Conservation (phyloP, 2,329 filamentous ascomycete species). For the Penicillium concentricum region DNA sequence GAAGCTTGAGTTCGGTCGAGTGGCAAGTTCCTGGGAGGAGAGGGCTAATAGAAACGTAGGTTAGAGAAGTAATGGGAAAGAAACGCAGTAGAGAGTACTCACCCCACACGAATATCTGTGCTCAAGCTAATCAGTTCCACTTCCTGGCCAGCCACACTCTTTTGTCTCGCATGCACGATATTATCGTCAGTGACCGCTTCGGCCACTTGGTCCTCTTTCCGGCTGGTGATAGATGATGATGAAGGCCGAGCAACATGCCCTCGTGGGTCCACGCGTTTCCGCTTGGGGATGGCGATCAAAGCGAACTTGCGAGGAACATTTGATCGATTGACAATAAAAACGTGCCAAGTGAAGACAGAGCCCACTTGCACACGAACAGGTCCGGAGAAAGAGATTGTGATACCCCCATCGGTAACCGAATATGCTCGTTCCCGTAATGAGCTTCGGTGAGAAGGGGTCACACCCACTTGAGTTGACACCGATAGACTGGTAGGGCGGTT, state of each 20-base stretch:
- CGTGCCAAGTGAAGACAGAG: conserved; percentile 54
- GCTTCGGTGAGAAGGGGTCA: conserved; percentile 28
- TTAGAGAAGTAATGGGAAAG: not conserved
- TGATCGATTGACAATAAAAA: conserved; percentile 61
- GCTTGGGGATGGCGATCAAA: conserved; percentile 53
- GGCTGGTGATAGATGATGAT: conserved; percentile 43
- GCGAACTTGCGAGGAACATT: conserved; percentile 54
- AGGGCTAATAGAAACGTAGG: conserved; percentile 40
- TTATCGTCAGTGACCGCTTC: conserved; percentile 58
- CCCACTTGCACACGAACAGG: conserved; percentile 52
- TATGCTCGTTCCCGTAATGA: conserved; percentile 40
- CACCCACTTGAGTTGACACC: conserved; percentile 27
- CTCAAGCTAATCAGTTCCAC: conserved; percentile 57
- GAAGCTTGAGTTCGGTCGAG: conserved; percentile 55
- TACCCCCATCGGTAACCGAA: conserved; percentile 43
- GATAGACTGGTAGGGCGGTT: conserved; percentile 48
- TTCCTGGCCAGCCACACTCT: conserved; percentile 48
- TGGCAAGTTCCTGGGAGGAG: conserved; percentile 57
- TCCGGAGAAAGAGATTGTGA: conserved; percentile 58
- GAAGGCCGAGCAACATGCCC: conserved; percentile 47
- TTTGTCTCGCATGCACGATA: conserved; percentile 56
- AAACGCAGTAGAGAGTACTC: conserved; percentile 26
- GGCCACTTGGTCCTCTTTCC: conserved; percentile 43
- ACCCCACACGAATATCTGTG: conserved; percentile 59
- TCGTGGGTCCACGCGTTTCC: conserved; percentile 42